These are phyloP conservation scores for Musa itinerans DNA, from an alignment of 176 grass and related monocot genomes.

Conservation along the genomic window DNA sequence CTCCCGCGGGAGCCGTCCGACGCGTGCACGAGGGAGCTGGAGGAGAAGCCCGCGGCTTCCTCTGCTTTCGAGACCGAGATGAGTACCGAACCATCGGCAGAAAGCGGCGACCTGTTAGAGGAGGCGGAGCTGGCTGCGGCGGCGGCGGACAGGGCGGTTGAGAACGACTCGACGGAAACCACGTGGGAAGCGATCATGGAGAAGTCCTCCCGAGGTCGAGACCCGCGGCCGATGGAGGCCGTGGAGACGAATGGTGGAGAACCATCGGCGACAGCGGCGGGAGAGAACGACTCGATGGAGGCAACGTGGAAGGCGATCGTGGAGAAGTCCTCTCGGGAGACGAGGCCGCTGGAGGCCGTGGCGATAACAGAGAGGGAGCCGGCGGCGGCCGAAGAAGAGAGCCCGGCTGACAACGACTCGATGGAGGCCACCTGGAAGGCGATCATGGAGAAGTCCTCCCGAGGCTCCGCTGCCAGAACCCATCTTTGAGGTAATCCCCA, in stretches of 20 bases:
- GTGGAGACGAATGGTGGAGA: not conserved
- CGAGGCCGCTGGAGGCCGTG: not conserved
- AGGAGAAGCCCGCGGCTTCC: conserved; percentile 7
- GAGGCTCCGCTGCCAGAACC: not conserved
- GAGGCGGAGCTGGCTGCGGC: not conserved
- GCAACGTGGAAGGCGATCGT: conserved; percentile 3
- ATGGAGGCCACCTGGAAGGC: too few relatives aligned
- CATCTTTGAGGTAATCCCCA: too few relatives aligned
- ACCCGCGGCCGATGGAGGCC: not conserved
- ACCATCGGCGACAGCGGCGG: not conserved
- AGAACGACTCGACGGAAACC: conserved; percentile 2
- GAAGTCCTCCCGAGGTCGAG: conserved; percentile 28
- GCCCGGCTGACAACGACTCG: too few relatives aligned
- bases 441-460: conserved; percentile 26
- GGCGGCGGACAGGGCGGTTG: not conserved
- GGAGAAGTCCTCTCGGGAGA: conserved; percentile 31
- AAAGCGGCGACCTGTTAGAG: not conserved
- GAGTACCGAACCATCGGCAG: conserved; percentile 14
- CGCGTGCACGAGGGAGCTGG: not conserved
- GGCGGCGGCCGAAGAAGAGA: conserved; percentile 12
- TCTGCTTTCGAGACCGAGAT: conserved; percentile 11
- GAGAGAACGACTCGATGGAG: not conserved
- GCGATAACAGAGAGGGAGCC: conserved; percentile 23
- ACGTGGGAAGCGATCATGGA: not conserved
- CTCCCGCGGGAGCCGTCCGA: not conserved